Evolutionary conservation across 805 yeast species (phyloP).

Genomic region (Starmerella roubikii): DNA sequence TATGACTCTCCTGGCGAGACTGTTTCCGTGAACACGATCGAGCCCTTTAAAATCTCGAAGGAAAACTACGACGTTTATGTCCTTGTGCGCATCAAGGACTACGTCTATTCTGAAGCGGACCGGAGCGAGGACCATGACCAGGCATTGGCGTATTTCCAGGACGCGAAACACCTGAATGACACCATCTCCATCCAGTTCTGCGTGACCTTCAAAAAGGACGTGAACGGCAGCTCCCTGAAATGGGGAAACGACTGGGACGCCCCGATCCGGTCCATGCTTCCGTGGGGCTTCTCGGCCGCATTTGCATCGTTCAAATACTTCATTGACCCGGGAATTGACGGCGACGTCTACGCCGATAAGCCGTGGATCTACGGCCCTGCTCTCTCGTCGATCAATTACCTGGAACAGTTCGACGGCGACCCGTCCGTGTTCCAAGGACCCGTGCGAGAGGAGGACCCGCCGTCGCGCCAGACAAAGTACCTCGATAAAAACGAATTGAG

Average conservation of each 20-base stretch:
- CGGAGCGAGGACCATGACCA: conserved; percentile 16
- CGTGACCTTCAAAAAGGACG: conserved; percentile 31
- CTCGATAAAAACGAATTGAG: conserved; percentile 29
- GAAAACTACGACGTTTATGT: conserved; percentile 31
- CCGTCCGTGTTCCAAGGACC: conserved; percentile 4
- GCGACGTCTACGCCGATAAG: conserved; percentile 45
- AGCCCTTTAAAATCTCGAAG: conserved; percentile 29
- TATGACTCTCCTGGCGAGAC: conserved; percentile 19
- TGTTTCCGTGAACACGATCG: conserved; percentile 35
- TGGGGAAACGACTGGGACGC: conserved; percentile 56
- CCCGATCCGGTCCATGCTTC: conserved; percentile 46
- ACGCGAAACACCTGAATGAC: conserved; percentile 20
- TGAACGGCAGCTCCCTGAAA: conserved; percentile 41
- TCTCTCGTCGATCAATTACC: conserved; percentile 40
- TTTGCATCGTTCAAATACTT: conserved; percentile 41
- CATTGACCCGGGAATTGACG: conserved; percentile 52
- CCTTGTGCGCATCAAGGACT: conserved; percentile 34
- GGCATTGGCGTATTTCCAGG: conserved; percentile 22
- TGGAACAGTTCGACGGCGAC: conserved; percentile 20
- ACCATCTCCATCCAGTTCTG: conserved; percentile 29
- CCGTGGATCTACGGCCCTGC: conserved; percentile 55
- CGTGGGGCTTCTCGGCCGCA: conserved; percentile 43
- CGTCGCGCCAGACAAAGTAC: conserved; percentile 35
- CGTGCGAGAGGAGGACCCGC: conserved; percentile 20
- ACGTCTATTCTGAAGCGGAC: conserved; percentile 28